Base-by-base conservation (phyloP, 2,329 filamentous ascomycete genomes). In the Lasiodiplodia citricola region DNA sequence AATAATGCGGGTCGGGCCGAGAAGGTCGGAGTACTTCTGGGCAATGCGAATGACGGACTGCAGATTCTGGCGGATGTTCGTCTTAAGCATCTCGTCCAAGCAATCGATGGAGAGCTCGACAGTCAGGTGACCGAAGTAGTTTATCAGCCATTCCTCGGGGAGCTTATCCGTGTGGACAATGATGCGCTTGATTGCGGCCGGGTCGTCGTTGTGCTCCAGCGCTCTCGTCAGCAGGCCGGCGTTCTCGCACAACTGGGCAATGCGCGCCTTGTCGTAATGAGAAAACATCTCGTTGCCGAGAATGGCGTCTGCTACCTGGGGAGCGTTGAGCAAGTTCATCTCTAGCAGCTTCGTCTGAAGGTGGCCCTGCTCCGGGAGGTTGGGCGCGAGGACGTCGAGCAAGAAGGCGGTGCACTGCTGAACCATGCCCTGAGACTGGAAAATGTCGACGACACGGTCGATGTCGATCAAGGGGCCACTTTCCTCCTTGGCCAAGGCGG, bases 251-350 rank as follows among this genome's bases (percentile, higher is more conserved):
- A 99, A 87, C 72, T 91, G 88, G 28, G 95, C 93, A 80, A 99
- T 92, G 72, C 94, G 91, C 56, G 90, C 83, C 84, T 93, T 96
- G 83, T 99, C 96, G 77, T 97, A 99, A 83, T 99, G 90, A 0
- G 94, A 94, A 82, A 99, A 98, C 92, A 99, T 97, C 75, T 98
- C 93, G 76, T 99, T 99, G 73, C 95, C 93, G 51, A 99, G 88
- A 73, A 99, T 99, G 41, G 96, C 96, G 80, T 99, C 96, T 3
- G 96, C 96, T 67, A 99, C 96, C 80, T 98, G 96, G 63, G 96
- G 96, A 1, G 96, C 96, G 74, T 97, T 96, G 81, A 97, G 87
- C 71, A 99, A 83, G 81, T 99, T 99, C 94, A 99, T 98, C 86
- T 99, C 96, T 68, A 99, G 85, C 3, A 99, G 87, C 70, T 96